Evolutionary conservation across 2,329 filamentous ascomycete genomes (phyloP), one percentile per base, ranked within the genome.

Genomic region (Botrytis paeoniae): DNA sequence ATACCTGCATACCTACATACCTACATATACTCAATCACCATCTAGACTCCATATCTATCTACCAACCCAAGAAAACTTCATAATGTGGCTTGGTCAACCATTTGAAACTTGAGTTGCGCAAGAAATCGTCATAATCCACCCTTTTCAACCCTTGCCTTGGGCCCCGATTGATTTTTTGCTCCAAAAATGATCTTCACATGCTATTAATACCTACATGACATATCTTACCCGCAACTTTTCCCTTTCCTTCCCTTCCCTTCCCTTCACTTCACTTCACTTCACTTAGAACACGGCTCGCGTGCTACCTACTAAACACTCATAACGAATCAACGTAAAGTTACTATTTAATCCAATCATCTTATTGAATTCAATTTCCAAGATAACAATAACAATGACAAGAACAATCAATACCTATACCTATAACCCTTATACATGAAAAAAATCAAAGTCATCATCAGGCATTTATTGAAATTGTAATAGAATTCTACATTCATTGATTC

Each of bases 161-260:
- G 60, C 25, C 35, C 22, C 14, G 25, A 37, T 32, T 32, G 2
- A 14, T 20, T 18, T 48, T 48, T 22, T 9, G 45, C 45, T 39
- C 70, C 35, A 61, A 37, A 37, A 45, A 51, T 48, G 70, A 72
- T 72, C 63, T 72, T 72, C 70, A 72, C 70, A 72, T 72, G 70
- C 63, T 45, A 72, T 32, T 59, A 60, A 45, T 45, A 45, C 43
- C 48, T 48, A 48, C 48, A 51, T 51, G 48, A 51, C 48, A 51
- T 51, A 51, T 12, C 60, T 10, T 18, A 29, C 32, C 35, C 37
- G 48, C 48, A 54, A 51, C 45, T n/a, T 51, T 48, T n/a, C 22
- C 45, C 25, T 51, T 14, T 4, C 3, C 22, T 48, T 25, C 9
- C 22, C 45, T 25, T 25, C 8, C 20, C 20, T 22, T 51, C 20